Evolutionary conservation across 2,329 filamentous ascomycete genomes (phyloP).

Genomic region (Mollisiaceae sp.): DNA sequence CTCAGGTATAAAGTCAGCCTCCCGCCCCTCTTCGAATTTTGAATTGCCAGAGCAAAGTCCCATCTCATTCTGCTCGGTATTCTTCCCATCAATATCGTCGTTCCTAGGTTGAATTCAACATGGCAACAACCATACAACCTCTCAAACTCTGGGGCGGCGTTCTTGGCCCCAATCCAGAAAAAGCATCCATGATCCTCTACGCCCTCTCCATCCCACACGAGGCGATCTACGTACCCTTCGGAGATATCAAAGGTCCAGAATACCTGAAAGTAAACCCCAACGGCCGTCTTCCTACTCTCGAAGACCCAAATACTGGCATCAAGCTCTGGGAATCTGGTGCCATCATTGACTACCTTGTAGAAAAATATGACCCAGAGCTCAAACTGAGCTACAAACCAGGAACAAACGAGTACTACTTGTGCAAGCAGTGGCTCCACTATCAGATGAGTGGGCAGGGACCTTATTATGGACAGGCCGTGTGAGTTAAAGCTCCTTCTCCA

Average conservation of each 20-base stretch:
- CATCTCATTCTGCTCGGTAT: background rate
- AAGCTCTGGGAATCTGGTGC: conserved; percentile 52
- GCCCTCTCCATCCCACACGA: conserved; percentile 49
- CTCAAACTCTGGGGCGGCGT: conserved; percentile 3
- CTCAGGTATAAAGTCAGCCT: background rate
- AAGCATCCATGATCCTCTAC: conserved; percentile 50
- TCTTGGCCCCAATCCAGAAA: conserved; percentile 34
- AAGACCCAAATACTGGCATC: conserved; percentile 49
- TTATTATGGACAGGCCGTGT: conserved; percentile 44
- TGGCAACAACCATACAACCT: background rate
- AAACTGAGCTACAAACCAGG: conserved; percentile 43
- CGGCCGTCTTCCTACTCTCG: conserved; percentile 38
- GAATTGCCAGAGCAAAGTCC: background rate
- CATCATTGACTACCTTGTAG: conserved; percentile 50
- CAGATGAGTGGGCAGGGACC: conserved; percentile 46
- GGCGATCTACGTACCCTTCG: conserved; percentile 28
- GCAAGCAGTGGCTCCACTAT: conserved; percentile 47
- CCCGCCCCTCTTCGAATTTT: background rate
- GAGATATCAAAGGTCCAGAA: conserved; percentile 44
- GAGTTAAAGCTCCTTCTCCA: background rate
- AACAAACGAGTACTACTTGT: conserved; percentile 41
- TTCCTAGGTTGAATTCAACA: background rate
- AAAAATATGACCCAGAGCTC: conserved; percentile 47
- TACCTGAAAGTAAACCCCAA: conserved; percentile 44
- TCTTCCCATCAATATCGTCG: background rate